Conservation (phyloP, 2,329 filamentous ascomycete genomes). For the Sordariomycetes sp. region DNA sequence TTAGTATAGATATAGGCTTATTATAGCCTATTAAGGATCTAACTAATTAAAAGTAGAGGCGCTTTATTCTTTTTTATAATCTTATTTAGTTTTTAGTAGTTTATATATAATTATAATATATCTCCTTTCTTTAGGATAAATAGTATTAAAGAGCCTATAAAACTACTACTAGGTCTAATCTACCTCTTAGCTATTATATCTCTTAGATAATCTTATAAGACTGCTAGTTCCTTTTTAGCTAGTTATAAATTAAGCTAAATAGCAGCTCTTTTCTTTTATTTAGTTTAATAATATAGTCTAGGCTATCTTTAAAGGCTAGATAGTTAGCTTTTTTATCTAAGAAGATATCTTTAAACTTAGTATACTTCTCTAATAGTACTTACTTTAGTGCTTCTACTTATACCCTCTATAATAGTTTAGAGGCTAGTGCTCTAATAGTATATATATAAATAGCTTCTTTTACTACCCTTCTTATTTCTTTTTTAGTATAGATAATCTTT, state of each 20-base stretch:
- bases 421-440: no score
- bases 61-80: slow-evolving; percentile 15
- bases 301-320: not conserved
- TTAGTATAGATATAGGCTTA: slow-evolving; percentile 6
- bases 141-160: not conserved
- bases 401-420: not conserved
- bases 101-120: slow-evolving; percentile 12
- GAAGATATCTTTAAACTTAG: no score
- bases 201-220: no score
- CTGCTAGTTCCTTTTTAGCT: not conserved
- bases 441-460: no score
- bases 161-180: no score
- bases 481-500: no score
- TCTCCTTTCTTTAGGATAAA: not conserved
- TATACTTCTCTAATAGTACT: no score
- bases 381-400: not conserved
- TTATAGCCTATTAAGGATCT: not conserved
- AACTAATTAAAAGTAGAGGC: not conserved
- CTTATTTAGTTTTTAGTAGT: slow-evolving; percentile 15
- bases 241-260: not conserved
- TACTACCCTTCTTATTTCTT: no score
- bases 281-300: not conserved
- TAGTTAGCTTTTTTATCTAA: no score
- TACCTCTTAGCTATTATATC: no score
- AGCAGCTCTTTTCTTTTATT: not conserved